Conservation (phyloP, 805 yeast species). For the Saccharomycopsis sp. region DNA sequence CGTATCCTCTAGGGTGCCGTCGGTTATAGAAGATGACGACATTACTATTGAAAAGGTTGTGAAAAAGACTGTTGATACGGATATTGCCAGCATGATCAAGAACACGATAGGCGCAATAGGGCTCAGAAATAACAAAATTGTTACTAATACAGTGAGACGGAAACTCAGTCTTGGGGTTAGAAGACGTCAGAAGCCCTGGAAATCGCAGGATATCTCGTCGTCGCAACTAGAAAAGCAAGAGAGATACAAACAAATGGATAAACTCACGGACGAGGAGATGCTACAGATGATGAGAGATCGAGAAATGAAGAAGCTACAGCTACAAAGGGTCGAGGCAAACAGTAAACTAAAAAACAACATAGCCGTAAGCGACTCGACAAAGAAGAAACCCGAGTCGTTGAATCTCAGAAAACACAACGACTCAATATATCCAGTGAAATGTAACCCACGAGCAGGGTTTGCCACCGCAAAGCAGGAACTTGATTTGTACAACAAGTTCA, state of each 20-base stretch:
- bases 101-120: constrained; percentile 18
- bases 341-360: background rate
- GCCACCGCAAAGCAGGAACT: constrained; percentile 11
- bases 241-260: background rate
- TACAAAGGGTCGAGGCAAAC: background rate
- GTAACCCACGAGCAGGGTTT: constrained; percentile 12
- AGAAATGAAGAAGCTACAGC: constrained; percentile 1
- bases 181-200: background rate
- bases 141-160: constrained; percentile 17
- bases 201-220: constrained; percentile 1
- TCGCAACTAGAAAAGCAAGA: background rate
- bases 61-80: constrained; percentile 11
- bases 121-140: constrained; percentile 16
- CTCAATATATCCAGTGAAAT: constrained; percentile 7
- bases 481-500: constrained; percentile 2
- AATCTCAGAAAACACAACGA: constrained; percentile 7
- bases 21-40: constrained; percentile 6
- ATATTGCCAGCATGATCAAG: constrained; percentile 20
- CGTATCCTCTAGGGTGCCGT: no score
- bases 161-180: constrained; percentile 13
- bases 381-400: background rate
- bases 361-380: background rate
- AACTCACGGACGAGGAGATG: constrained; percentile 12
- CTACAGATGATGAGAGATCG: constrained; percentile 5
- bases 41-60: constrained; percentile 19